Evolutionary conservation across 331 rosid genomes (phyloP).

Genomic region (Rosa hybrid): DNA sequence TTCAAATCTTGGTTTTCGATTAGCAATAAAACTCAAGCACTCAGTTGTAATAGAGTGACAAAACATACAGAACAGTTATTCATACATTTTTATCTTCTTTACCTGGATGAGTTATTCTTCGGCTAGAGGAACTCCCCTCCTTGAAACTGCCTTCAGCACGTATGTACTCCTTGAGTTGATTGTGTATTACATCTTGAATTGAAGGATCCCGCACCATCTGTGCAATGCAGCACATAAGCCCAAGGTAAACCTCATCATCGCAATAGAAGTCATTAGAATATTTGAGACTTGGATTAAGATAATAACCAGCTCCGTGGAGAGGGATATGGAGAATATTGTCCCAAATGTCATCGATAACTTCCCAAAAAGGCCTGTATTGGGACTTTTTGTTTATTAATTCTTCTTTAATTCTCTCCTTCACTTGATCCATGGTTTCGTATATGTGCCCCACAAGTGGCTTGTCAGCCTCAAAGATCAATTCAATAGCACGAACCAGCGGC

Average conservation of each 20-base stretch:
- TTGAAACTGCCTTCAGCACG: constrained; percentile 16
- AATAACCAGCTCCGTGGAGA: constrained; percentile 30
- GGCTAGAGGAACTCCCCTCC: constrained; percentile 11
- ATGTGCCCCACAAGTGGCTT: constrained; percentile 33
- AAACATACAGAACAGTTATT: not conserved
- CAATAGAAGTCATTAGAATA: constrained; percentile 22
- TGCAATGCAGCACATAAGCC: constrained; percentile 24
- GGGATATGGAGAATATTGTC: constrained; percentile 32
- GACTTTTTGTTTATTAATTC: constrained; percentile 18
- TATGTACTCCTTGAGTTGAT: constrained; percentile 25
- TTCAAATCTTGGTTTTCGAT: not conserved
- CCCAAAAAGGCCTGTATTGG: constrained; percentile 26
- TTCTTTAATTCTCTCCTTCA: constrained; percentile 31
- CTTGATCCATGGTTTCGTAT: constrained; percentile 40
- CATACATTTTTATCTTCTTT: not conserved
- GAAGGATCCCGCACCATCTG: constrained; percentile 14
- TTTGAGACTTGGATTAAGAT: constrained; percentile 31
- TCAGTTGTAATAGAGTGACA: not conserved
- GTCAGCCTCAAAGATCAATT: constrained; percentile 21
- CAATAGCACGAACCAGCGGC: constrained; percentile 10
- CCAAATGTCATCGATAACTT: constrained; percentile 29
- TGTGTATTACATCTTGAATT: constrained; percentile 19
- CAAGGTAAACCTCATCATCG: constrained; percentile 31
- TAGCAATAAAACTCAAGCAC: not conserved
- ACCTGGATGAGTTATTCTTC: constrained; percentile 23